Evolutionary conservation across 805 yeast species (phyloP), one percentile per base, ranked within the genome.

Genomic region (Wickerhamiella sergipiensis): DNA sequence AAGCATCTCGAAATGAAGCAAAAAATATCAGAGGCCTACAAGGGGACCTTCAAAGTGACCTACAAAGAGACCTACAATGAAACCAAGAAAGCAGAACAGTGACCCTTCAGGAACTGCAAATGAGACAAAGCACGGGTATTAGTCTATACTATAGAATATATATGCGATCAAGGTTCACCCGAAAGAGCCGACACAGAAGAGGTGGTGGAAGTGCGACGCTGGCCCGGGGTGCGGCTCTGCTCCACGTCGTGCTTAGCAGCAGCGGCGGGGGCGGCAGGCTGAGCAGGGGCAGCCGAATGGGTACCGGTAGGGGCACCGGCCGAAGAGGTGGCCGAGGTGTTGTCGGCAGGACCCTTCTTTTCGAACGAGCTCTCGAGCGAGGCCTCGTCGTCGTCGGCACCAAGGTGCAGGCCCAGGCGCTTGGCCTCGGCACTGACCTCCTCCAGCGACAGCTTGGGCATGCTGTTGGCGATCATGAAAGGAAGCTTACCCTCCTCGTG

Each of bases 361-460:
- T 36, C 40, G 19, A 36, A 15, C 40, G 43, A 40, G 43, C 22
- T 40, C 43, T 18, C 22, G 24, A 21, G 15, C 6, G 24, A 19
- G 24, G 19, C 23, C 22, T 21, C 43, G 19, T 45, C 50, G 5
- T 50, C 55, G 26, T 9, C 33, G 24, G 45, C 60, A 23, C 56
- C 62, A 31, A 48, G 39, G 39, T 47, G 49, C 43, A 81, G 66
- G 49, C 86, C 86, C 53, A 80, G 71, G 46, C 71, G 75, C 55
- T 64, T 67, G 60, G 80, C 82, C 58, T 80, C 81, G 49, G 68
- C 75, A 64, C 79, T 84, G 57, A 81, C 74, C 64, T 81, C 80
- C 52, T 69, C 67, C 54, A 65, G 64, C n/a, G 75, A 62, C 53
- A 83, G 71, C 63, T 74, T 75, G 40, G 86, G 86, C 72, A 82